Evolutionary conservation across 768 basidiomycete species (phyloP).

Genomic region (Cystofilobasidium bisporidii): DNA sequence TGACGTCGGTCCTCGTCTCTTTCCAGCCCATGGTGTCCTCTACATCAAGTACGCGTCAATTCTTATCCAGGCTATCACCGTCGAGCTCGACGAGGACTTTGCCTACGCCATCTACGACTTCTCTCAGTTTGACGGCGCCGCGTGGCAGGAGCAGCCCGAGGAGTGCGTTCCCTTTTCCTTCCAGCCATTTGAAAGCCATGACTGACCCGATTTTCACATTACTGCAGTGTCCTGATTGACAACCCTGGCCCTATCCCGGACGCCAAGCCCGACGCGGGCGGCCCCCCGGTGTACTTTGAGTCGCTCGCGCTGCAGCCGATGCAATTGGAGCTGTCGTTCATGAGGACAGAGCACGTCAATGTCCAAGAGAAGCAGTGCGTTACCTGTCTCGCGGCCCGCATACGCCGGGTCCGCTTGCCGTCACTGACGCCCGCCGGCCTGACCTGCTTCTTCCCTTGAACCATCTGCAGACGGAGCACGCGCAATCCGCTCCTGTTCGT

Average conservation of each 20-base stretch:
- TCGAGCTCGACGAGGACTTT: conserved; percentile 96
- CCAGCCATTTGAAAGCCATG: background rate
- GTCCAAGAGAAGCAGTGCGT: conserved; percentile 72
- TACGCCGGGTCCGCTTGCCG: background rate
- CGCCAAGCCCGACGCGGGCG: conserved; percentile 42
- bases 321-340: conserved; percentile 83
- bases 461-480: conserved; percentile 35
- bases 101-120: conserved; percentile 85
- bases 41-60: conserved; percentile 97
- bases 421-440: too few species aligned
- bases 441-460: background rate
- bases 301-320: conserved; percentile 90
- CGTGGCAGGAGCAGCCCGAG: conserved; percentile 68
- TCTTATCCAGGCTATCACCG: conserved; percentile 81
- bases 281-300: conserved; percentile 87
- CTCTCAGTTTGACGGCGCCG: conserved; percentile 77
- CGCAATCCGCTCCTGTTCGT: conserved; percentile 88
- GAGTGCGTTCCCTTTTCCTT: conserved; percentile 50
- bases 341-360: conserved; percentile 88
- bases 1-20: conserved; percentile 1
- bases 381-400: conserved; percentile 9
- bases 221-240: conserved; percentile 58
- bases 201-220: background rate
- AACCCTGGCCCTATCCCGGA: conserved; percentile 53
- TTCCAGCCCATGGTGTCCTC: conserved; percentile 85